Base-by-base conservation (phyloP, 345 rosid genomes). In the Citrus inodora region DNA sequence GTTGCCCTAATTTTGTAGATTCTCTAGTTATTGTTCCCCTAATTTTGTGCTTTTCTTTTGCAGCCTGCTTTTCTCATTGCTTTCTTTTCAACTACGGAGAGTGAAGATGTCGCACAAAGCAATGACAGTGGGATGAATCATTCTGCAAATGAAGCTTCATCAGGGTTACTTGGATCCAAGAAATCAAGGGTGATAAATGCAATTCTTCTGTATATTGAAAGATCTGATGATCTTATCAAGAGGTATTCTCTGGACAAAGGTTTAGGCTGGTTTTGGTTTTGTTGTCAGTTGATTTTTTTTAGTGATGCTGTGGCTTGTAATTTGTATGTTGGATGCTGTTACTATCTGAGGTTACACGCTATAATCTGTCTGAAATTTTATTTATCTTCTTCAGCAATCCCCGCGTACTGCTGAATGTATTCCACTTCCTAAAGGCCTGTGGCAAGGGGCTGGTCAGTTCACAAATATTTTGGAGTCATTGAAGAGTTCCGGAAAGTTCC, bases 371-470 rank as follows among this genome's bases (percentile, higher is more conserved):
- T 75, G 10, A 48, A 66, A 33, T 65, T 65, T 62, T 62, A 27
- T 59, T 69, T 72, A 76, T 83, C 81, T 86, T 83, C 81, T 86
- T 66, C 95, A 96, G 99, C 81, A 85, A 89, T 79, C 87, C 97
- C 9, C 63, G 82, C 58, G 61, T 86, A 67, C 83, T 92, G 82
- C 87, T 92, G 79, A 73, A 80, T 82, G 75, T 89, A 69, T 87
- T 94, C 70, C 81, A 87, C 81, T 87, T 96, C 85, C 86, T 96
- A 46, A 96, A 91, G 90, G 85, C 95, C 64, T 83, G 84, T 96
- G 99, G 98, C 94, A 92, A 85, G 97, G 95, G 78, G 98, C 95
- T 83, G 91, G 83, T 76, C 94, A 85, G 35, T 94, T 89, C 78
- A 80, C 79, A 2, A 66, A 80, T 76, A 78, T 91, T 71, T 73